phyloP scores from a whole-genome alignment of 176 grass and related monocot species.

The Panicum miliaceum region DNA sequence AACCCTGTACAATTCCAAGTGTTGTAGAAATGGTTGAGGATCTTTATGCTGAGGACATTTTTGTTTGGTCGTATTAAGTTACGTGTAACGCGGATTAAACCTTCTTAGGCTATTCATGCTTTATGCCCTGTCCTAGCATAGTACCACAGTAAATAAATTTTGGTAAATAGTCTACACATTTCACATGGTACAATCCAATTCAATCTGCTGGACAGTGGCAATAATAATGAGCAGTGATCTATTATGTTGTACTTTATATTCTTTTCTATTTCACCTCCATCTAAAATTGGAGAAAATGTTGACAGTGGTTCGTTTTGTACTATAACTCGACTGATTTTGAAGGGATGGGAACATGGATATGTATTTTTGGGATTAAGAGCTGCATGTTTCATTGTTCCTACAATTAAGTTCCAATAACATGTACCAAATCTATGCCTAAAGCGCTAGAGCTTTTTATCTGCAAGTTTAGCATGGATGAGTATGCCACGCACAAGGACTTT shows the following conservation, averaged over 20 bases:
- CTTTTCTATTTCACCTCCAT: constrained; percentile 13
- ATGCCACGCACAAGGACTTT: constrained; percentile 27
- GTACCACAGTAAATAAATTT: constrained; percentile 35
- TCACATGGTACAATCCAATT: constrained; percentile 43
- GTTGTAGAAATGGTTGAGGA: constrained; percentile 28
- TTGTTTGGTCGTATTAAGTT: constrained; percentile 25
- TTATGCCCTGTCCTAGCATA: constrained; percentile 23
- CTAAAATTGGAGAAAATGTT: neutral
- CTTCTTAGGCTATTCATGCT: constrained; percentile 22
- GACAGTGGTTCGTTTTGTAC: constrained; percentile 24
- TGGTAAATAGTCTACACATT: constrained; percentile 33
- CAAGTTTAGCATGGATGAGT: constrained; percentile 5
- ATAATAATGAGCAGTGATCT: constrained; percentile 29
- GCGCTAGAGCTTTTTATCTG: neutral
- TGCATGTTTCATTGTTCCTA: constrained; percentile 22
- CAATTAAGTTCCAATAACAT: constrained; percentile 22
- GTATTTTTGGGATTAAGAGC: constrained; percentile 13
- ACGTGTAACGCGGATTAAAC: constrained; percentile 24
- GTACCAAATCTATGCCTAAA: neutral
- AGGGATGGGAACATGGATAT: constrained; percentile 21
- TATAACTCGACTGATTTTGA: neutral
- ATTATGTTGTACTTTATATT: constrained; percentile 12
- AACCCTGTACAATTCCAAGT: neutral
- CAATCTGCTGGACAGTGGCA: constrained; percentile 30
- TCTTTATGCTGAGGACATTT: neutral